Evolutionary conservation across 805 yeast genomes (phyloP).

Genomic region (Wickerhamomyces tratensis): DNA sequence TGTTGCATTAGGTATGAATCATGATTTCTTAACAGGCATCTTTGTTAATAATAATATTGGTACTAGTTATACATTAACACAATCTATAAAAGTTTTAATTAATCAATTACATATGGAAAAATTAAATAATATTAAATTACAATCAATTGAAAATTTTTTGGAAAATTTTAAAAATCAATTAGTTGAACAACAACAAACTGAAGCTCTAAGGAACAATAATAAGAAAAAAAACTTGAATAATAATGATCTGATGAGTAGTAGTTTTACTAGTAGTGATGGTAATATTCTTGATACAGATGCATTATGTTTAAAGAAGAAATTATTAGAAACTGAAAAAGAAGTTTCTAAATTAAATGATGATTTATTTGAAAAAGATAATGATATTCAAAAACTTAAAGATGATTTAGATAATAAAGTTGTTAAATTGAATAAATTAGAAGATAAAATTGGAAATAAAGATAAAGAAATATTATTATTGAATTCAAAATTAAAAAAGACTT

Average conservation of each 20-base stretch:
- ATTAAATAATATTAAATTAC: conserved; percentile 46
- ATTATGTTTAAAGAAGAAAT: no score
- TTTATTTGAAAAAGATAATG: not conserved
- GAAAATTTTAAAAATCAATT: conserved; percentile 30
- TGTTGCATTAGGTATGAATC: conserved; percentile 35
- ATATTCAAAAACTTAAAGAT: no score
- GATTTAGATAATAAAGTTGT: no score
- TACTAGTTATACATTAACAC: conserved; percentile 43
- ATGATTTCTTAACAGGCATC: conserved; percentile 42
- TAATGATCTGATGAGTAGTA: no score
- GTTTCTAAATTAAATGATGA: not conserved
- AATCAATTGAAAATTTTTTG: conserved; percentile 45
- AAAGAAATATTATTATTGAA: not conserved
- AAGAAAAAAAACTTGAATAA: no score
- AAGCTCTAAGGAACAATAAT: no score
- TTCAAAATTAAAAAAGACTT: not conserved
- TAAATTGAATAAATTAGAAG: not conserved
- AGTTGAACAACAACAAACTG: not conserved
- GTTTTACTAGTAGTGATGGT: no score
- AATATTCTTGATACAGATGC: no score
- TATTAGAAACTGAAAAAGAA: not conserved
- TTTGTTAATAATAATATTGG: conserved; percentile 52
- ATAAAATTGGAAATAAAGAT: no score
- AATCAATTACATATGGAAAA: conserved; percentile 47
- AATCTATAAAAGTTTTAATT: conserved; percentile 43